Evolutionary conservation across 2,329 filamentous ascomycete species (phyloP), one percentile per base, ranked within the genome.

Genomic region (Neonectria ditissima): DNA sequence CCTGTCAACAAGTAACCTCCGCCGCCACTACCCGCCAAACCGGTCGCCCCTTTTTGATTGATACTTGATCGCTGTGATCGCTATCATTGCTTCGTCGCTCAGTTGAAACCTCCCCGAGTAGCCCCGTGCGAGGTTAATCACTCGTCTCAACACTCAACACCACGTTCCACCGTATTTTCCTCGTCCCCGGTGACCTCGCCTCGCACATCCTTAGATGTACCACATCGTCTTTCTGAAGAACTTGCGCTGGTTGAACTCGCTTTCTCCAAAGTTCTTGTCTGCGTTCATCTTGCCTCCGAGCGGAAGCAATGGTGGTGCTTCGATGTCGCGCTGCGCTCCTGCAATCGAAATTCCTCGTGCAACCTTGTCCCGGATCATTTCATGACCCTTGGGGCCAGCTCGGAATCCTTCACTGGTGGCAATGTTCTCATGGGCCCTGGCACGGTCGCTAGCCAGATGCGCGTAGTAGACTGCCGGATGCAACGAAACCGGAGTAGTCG

Each of bases 391-490:
- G 45, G 81, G 77, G 11, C 81, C 80, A 55, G 77, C 69, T 55
- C 78, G 69, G 76, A 81, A 75, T 73, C 85, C 80, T 14, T 82
- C 80, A 16, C 82, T 84, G 0, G 81, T 75, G 0, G 80, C 74
- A 4, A 81, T 69, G 62, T 83, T 77, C 73, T 95, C 90, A 68
- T 99, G 96, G 4, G 89, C 83, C 57, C 89, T 89, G 20, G 92
- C 93, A 53, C 96, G 92, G 62, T 89, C 88, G 9, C 93, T 91
- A 34, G 94, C 94, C 67, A 99, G 80, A 79, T 99, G 96, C 0
- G 97, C 94, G 71, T 99, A 99, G 84, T 99, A 99, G 0, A 98
- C 91, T 0, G 96, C 94, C 0, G 96, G 96, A 69, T 90, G 92
- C 0, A 96, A 80, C 0, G 94, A 97, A 0, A 99, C 94, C 0